Percentiles rank a stretch among this genome's conserved stretches.
phyloP scores from a whole-genome alignment of 1,284 basidiomycete genomes.

The Pyrrhoderma noxium region DNA sequence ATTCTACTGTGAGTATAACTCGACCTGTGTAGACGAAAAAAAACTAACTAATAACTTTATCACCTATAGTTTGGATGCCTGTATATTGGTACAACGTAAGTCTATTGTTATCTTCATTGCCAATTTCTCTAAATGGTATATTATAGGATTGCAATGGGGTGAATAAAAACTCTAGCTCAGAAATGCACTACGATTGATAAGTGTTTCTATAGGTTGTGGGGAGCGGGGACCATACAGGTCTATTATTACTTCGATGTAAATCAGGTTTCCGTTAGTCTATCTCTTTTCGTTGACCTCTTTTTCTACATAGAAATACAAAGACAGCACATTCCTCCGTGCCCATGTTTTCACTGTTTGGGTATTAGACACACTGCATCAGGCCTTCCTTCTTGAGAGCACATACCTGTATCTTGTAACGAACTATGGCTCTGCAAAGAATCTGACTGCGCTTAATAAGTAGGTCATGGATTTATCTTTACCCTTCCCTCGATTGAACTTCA shows the following conservation, averaged over 20 bases:
- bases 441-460: too few species aligned
- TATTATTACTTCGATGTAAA: constrained; percentile 15
- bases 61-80: constrained; percentile 2
- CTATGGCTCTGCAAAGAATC: not conserved
- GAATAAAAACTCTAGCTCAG: too few species aligned
- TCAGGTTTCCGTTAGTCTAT: too few species aligned
- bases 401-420: constrained; percentile 12
- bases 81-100: constrained; percentile 1
- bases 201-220: constrained; percentile 7
- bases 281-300: too few species aligned
- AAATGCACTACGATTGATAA: not conserved
- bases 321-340: not conserved
- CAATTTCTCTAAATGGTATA: not conserved
- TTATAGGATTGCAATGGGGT: constrained; percentile 10
- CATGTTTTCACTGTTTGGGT: constrained; percentile 10
- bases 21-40: not conserved
- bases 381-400: constrained; percentile 1
- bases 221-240: constrained; percentile 7
- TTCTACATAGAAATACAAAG: not conserved
- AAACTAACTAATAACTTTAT: not conserved
- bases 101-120: not conserved
- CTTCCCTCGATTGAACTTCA: not conserved
- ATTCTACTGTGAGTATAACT: constrained; percentile 1
- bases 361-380: constrained; percentile 12
- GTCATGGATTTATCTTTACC: too few species aligned